These are phyloP conservation scores for Coniophora puteana DNA, from an alignment of 1,284 basidiomycete species.

Conservation along the genomic window DNA sequence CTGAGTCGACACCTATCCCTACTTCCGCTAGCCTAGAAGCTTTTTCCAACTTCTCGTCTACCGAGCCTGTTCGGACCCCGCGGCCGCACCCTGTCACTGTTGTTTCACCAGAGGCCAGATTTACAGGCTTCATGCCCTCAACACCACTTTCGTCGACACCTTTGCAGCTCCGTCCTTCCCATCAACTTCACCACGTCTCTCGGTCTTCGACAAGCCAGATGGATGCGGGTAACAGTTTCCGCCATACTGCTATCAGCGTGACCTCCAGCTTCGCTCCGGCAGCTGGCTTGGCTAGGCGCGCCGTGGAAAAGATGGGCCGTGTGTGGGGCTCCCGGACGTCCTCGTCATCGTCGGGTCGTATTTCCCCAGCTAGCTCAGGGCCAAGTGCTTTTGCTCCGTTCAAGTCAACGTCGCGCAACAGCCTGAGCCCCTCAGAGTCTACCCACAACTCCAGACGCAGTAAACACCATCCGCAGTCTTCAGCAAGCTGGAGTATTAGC, in stretches of 20 bases:
- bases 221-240: too few species aligned
- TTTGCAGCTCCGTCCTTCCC: slow-evolving; percentile 15
- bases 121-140: too few species aligned
- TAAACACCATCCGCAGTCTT: slow-evolving; percentile 55
- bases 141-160: too few species aligned
- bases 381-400: too few species aligned
- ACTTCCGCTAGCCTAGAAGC: too few species aligned
- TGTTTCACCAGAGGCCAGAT: too few species aligned
- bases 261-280: slow-evolving; percentile 62
- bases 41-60: too few species aligned
- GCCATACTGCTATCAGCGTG: slow-evolving; percentile 70
- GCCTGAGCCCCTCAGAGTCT: slow-evolving; percentile 10
- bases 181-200: slow-evolving; percentile 26
- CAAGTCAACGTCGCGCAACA: slow-evolving; percentile 17
- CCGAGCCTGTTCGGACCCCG: too few species aligned
- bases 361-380: slow-evolving; percentile 36
- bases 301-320: slow-evolving; percentile 70
- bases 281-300: slow-evolving; percentile 69
- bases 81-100: too few species aligned
- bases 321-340: slow-evolving; percentile 53
- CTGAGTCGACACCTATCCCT: too few species aligned
- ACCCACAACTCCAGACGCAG: slow-evolving; percentile 26
- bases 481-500: slow-evolving; percentile 51
- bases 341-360: slow-evolving; percentile 30
- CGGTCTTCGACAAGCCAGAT: too few species aligned